Evolutionary conservation across 768 basidiomycete genomes (phyloP).

Genomic region (Russula olivacea): DNA sequence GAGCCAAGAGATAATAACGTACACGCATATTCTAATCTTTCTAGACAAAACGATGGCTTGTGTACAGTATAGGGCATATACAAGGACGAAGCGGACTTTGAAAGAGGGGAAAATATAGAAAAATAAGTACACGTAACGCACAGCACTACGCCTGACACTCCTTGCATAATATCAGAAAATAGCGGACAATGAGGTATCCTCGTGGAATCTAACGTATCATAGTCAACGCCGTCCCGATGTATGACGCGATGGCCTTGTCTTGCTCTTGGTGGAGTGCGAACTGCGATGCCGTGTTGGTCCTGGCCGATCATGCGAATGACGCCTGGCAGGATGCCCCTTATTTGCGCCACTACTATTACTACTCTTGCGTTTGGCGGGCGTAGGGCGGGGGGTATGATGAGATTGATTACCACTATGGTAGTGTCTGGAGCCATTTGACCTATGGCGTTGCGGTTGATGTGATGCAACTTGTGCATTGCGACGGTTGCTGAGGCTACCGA

Average conservation of each 20-base stretch:
- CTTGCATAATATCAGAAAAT: slow-evolving; percentile 8
- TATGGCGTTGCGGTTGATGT: not conserved
- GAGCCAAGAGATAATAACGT: not conserved
- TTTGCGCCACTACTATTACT: slow-evolving; percentile 5
- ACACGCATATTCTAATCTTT: not conserved
- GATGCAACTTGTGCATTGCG: not conserved
- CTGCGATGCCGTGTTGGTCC: slow-evolving; percentile 10
- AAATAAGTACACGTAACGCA: slow-evolving; percentile 8
- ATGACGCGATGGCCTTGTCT: slow-evolving; percentile 13
- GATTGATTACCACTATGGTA: slow-evolving; percentile 1
- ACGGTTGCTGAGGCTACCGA: slow-evolving; percentile 1
- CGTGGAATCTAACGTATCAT: not conserved
- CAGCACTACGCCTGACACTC: not conserved
- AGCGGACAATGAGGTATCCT: slow-evolving; percentile 5
- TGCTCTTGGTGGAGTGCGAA: slow-evolving; percentile 12
- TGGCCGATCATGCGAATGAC: not conserved
- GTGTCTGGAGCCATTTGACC: slow-evolving; percentile 1
- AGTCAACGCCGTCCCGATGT: slow-evolving; percentile 15
- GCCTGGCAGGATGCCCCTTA: not conserved
- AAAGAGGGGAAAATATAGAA: not conserved
- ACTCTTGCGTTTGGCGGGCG: slow-evolving; percentile 9
- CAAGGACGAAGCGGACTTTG: not conserved
- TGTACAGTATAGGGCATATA: not conserved
- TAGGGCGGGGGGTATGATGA: not conserved
- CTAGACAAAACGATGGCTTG: not conserved